These are phyloP conservation scores for Suillus hirtellus DNA, from an alignment of 768 basidiomycete genomes.

Conservation along the genomic window DNA sequence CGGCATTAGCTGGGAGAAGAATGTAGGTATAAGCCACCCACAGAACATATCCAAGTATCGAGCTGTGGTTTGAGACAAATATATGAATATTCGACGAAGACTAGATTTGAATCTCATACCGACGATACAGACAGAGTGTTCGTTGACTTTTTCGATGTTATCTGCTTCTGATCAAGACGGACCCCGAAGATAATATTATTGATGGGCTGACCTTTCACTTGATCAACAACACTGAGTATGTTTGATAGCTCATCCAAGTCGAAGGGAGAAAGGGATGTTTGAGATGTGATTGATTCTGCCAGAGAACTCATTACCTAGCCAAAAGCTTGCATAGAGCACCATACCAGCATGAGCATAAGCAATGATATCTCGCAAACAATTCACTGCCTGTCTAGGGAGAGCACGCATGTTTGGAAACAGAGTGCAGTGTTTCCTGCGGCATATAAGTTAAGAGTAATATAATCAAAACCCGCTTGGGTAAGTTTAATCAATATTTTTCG, in stretches of 20 bases:
- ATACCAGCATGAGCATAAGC: slow-evolving; percentile 14
- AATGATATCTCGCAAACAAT: slow-evolving; percentile 12
- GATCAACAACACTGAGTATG: slow-evolving; percentile 33
- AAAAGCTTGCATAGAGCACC: neutral
- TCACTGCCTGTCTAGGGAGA: neutral
- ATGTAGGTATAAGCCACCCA: neutral
- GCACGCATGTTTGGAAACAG: slow-evolving; percentile 15
- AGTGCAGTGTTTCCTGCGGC: slow-evolving; percentile 27
- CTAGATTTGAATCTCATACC: slow-evolving; percentile 4
- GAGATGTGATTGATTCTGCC: slow-evolving; percentile 41
- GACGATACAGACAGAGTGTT: slow-evolving; percentile 12
- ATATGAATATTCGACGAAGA: neutral
- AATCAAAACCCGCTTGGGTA: neutral
- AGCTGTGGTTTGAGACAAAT: slow-evolving; percentile 1
- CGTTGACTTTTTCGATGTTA: slow-evolving; percentile 6
- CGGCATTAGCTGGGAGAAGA: neutral
- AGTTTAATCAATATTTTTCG: neutral
- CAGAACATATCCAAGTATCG: slow-evolving; percentile 12
- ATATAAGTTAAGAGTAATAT: neutral
- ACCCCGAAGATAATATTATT: neutral
- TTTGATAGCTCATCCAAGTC: slow-evolving; percentile 36
- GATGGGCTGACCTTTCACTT: slow-evolving; percentile 33
- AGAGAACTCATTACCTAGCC: neutral
- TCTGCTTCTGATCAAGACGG: slow-evolving; percentile 8
- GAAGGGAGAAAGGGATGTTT: slow-evolving; percentile 40